Conservation (phyloP, 371 early-diverging fungal genomes). For the Mortierella sp. region DNA sequence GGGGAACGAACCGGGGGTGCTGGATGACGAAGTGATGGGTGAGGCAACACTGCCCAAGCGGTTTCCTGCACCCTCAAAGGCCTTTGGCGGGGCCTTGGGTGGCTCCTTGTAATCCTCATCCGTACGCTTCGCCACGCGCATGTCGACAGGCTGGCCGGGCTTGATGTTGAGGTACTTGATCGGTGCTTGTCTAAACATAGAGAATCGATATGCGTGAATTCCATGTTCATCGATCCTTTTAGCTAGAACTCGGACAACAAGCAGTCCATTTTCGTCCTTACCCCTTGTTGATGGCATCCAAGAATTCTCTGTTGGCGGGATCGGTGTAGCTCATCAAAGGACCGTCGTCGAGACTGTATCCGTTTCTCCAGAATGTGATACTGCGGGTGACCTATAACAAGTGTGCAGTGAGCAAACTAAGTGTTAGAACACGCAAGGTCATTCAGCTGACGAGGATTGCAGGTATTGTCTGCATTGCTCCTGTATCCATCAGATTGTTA, state of each 20-base stretch:
- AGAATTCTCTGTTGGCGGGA: constrained; percentile 87
- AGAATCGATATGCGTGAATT: background rate
- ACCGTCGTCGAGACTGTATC: constrained; percentile 96
- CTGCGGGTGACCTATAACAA: constrained; percentile 70
- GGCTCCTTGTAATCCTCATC: constrained; percentile 92
- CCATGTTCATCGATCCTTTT: background rate
- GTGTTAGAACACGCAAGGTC: background rate
- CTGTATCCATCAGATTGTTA: background rate
- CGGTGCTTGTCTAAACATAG: constrained; percentile 62
- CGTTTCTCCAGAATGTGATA: constrained; percentile 96
- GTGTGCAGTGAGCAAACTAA: background rate
- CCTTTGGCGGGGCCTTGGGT: constrained; percentile 79
- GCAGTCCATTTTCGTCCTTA: constrained; percentile 49
- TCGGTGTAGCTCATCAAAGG: constrained; percentile 87
- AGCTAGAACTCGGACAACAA: background rate
- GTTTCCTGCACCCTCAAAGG: constrained; percentile 90
- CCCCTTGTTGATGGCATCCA: constrained; percentile 91
- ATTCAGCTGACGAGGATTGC: background rate
- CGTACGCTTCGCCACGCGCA: constrained; percentile 85
- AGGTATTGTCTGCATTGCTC: no score
- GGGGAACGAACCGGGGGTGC: constrained; percentile 60
- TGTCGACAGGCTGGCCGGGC: constrained; percentile 93
- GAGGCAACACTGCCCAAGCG: constrained; percentile 75
- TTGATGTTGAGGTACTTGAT: constrained; percentile 88
- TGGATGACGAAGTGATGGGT: constrained; percentile 27